These are phyloP conservation scores for Wickerhamomyces alni DNA, from an alignment of 805 yeast species.

Conservation along the genomic window DNA sequence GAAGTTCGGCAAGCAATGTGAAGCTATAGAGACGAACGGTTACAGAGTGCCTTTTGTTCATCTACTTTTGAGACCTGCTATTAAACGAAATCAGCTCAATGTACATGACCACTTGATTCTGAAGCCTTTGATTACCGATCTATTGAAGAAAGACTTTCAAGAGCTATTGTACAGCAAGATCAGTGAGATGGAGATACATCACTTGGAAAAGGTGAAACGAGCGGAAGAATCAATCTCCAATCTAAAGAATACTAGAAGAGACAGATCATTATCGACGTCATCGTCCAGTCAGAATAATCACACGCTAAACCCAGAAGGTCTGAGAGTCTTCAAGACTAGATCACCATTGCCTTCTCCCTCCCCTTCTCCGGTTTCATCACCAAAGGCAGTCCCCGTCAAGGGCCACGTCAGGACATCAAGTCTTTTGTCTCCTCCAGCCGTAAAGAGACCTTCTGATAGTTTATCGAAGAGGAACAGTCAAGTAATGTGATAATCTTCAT, in stretches of 20 bases:
- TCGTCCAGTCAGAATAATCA: conserved; percentile 2
- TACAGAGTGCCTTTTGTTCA: conserved; percentile 20
- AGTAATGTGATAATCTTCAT: background rate
- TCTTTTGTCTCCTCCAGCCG: conserved; percentile 1
- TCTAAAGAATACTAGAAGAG: conserved; percentile 6
- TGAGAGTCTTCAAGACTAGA: conserved; percentile 20
- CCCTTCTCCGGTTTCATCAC: conserved; percentile 7
- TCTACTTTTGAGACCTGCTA: conserved; percentile 20
- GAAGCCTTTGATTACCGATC: conserved; percentile 8
- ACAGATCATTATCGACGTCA: conserved; percentile 1
- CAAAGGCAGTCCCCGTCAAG: conserved; percentile 6
- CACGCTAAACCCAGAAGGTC: conserved; percentile 11
- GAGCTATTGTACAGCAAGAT: conserved; percentile 9
- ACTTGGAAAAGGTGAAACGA: conserved; percentile 11
- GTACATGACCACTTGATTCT: conserved; percentile 8
- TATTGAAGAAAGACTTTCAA: conserved; percentile 9
- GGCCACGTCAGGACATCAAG: conserved; percentile 7
- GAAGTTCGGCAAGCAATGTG: too few species aligned
- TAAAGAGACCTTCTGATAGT: conserved; percentile 17
- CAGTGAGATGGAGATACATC: conserved; percentile 10
- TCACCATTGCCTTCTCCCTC: conserved; percentile 19
- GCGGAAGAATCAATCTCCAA: conserved; percentile 12
- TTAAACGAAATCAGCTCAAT: conserved; percentile 6
- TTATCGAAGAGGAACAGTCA: conserved; percentile 15
- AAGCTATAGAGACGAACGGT: too few species aligned